These are phyloP conservation scores for Reutealis trisperma DNA, from an alignment of 345 rosid species.

Conservation along the genomic window DNA sequence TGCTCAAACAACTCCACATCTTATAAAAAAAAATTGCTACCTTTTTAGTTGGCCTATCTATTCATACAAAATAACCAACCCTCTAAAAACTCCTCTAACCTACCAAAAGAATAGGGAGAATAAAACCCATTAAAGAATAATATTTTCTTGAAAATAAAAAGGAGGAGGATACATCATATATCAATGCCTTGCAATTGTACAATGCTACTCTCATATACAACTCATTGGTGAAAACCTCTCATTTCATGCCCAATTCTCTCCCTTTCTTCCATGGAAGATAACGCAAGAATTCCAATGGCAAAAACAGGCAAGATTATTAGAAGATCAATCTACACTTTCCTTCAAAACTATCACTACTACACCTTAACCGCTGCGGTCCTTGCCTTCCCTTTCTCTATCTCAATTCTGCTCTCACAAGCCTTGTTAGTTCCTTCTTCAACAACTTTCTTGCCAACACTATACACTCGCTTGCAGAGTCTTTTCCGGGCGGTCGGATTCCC, in stretches of 20 bases:
- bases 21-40: not conserved
- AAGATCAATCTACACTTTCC: conserved; percentile 62
- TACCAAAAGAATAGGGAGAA: not conserved
- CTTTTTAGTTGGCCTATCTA: conserved; percentile 25
- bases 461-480: conserved; percentile 43
- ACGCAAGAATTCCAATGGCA: conserved; percentile 43
- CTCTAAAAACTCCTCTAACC: conserved; percentile 15
- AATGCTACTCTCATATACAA: not conserved
- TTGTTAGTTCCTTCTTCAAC: conserved; percentile 40
- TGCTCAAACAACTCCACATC: conserved; percentile 18
- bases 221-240: not conserved
- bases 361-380: conserved; percentile 54
- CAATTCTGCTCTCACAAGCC: conserved; percentile 60
- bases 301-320: conserved; percentile 56
- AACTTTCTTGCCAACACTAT: conserved; percentile 28
- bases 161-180: not conserved
- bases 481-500: conserved; percentile 75
- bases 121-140: not conserved
- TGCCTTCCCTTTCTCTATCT: conserved; percentile 55
- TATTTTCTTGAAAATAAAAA: not conserved
- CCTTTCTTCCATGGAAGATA: conserved; percentile 11
- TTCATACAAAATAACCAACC: conserved; percentile 14
- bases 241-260: not conserved
- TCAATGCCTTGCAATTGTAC: not conserved
- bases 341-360: conserved; percentile 60